Evolutionary conservation across 116 monocot genomes (phyloP).

Genomic region (Posidonia oceanica): DNA sequence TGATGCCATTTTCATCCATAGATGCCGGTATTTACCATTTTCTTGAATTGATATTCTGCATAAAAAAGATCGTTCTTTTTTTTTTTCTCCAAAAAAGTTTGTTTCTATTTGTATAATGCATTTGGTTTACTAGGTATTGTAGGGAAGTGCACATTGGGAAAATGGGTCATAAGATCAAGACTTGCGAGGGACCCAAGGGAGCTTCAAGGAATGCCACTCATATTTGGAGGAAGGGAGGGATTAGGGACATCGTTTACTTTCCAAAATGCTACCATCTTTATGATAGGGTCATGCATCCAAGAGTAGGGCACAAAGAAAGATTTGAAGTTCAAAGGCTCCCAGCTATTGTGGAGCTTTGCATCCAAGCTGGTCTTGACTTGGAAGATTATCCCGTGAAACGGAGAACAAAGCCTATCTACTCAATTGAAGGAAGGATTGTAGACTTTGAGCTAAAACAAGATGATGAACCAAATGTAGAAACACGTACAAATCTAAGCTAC

Average conservation of each 20-base stretch:
- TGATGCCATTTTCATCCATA: conserved; percentile 2
- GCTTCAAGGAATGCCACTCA: conserved; percentile 45
- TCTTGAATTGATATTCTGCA: too few relatives aligned
- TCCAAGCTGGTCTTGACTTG: conserved; percentile 68
- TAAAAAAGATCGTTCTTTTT: not conserved
- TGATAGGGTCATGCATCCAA: conserved; percentile 51
- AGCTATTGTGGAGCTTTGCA: conserved; percentile 51
- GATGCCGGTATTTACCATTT: conserved; percentile 7
- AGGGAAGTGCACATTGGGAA: conserved; percentile 45
- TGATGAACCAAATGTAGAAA: not conserved
- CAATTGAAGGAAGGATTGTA: conserved; percentile 60
- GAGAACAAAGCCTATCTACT: conserved; percentile 54
- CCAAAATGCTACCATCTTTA: conserved; percentile 65
- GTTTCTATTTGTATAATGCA: not conserved
- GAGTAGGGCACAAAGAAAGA: conserved; percentile 62
- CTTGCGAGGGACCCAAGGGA: conserved; percentile 48
- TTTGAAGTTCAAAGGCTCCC: conserved; percentile 37
- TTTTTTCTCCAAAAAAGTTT: not conserved
- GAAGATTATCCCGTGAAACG: conserved; percentile 45
- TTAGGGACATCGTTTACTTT: conserved; percentile 40
- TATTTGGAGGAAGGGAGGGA: conserved; percentile 48
- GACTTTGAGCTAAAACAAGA: conserved; percentile 46
- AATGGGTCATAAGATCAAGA: conserved; percentile 49
- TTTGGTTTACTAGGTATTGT: conserved; percentile 30
- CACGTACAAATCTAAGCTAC: not conserved